These are phyloP conservation scores for Arabidopsis arenosa DNA, from an alignment of 345 rosid genomes.

Conservation along the genomic window DNA sequence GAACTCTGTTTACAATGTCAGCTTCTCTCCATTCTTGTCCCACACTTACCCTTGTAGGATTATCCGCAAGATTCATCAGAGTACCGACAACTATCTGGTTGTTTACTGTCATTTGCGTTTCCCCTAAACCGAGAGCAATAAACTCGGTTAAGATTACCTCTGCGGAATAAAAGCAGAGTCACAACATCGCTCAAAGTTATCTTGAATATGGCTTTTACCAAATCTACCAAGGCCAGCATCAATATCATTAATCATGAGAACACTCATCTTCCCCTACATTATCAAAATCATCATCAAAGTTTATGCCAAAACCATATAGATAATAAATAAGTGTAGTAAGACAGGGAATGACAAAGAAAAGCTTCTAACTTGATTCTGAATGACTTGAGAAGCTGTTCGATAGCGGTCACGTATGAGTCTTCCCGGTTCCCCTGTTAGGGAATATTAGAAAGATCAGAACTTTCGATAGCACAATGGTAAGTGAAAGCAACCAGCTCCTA, in stretches of 20 bases:
- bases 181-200: conserved; percentile 6
- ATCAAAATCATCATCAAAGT: conserved; percentile 21
- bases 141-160: conserved; percentile 17
- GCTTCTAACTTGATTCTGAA: conserved; percentile 93
- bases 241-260: conserved; percentile 93
- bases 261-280: conserved; percentile 97
- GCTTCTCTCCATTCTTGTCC: conserved; percentile 97
- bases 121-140: conserved; percentile 51
- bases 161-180: conserved; percentile 10
- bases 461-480: conserved; percentile 1
- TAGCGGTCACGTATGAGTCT: conserved; percentile 91
- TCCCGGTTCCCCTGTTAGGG: conserved; percentile 82
- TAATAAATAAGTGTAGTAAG: conserved; percentile 48
- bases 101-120: conserved; percentile 94
- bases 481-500: conserved; percentile 13
- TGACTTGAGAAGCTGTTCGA: conserved; percentile 97
- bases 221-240: conserved; percentile 99
- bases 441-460: conserved; percentile 8
- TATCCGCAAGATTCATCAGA: conserved; percentile 88
- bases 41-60: conserved; percentile 92
- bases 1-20: conserved; percentile 79
- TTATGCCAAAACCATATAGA: conserved; percentile 9
- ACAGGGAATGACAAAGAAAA: conserved; percentile 49
- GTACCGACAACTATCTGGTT: conserved; percentile 95
- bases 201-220: conserved; percentile 54